Evolutionary conservation across 1,284 basidiomycete species (phyloP), one percentile per base, ranked within the genome.

Genomic region (Clitocybe nebularis): DNA sequence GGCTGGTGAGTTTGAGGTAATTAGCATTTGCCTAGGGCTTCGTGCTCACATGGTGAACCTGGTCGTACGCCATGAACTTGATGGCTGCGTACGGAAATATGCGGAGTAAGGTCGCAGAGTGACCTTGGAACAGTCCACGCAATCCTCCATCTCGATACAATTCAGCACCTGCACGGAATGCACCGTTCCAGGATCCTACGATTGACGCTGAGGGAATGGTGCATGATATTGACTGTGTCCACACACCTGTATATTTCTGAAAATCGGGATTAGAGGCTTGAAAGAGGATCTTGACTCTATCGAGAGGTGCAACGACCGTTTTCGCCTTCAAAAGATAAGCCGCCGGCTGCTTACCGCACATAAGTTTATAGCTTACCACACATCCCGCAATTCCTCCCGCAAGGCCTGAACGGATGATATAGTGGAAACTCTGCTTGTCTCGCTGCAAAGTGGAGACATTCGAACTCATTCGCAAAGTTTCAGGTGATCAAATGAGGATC

Each of bases 241-340:
- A 53, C 72, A 39, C 52, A 88, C 93, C 94, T 49, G 93, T 81
- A 69, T 95, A 99, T 65, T 94, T 89, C 59, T 81, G 78, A 59
- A 91, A 99, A 49, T 98, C 94, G 1, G 91, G 89, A 63, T 96
- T 96, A 6, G 91, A 92, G 0, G 96, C 93, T 63, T 99, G 96
- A 61, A 99, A 98, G 41, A 99, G 79, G 55, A 99, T 99, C 73
- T 99, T 99, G 58, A 99, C 94, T 55, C 96, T 77, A 63, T 99
- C 96, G 20, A 99, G 77, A 1, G 96, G 96, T 16, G 96, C 96
- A 43, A 99, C 93, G 14, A 89, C 87, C 5, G 96, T 95, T 68
- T 99, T 99, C 37, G 94, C 94, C 90, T 94, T 49, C 17, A 38
- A 43, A 42, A 45, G 39, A 13, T 38, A 28, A 19, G 39, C 41